Base-by-base conservation (phyloP, 2,329 filamentous ascomycete species). In the Aspergillus fumigatus region DNA sequence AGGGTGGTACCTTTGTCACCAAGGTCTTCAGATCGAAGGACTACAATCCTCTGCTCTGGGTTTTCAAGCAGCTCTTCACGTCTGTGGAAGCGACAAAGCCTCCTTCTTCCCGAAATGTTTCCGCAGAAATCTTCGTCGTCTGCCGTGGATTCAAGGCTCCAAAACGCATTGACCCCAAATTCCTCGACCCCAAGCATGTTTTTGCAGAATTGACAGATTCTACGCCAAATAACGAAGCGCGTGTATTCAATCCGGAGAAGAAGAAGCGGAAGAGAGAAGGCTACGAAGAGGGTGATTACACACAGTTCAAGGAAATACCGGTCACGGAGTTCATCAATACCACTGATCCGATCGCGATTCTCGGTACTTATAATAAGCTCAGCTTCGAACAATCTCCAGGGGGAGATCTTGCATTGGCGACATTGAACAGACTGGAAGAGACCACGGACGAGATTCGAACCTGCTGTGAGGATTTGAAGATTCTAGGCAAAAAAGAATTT, bases 41-140 rank as follows among this genome's bases (percentile, higher is more conserved):
- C 72, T 97, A 96, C 79, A 97, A 97, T 72, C 88, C 91, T 57
- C 77, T 99, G 48, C 82, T 97, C 50, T 99, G 94, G 94, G 92
- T 97, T 35, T 92, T 97, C 79, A 96, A 96, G 72, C 94, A 99
- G 74, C 82, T 99, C 0, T 99, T 99, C 78, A 83, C 83, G 50
- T 95, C 94, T 64, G 94, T 99, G 61, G 93, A 99, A 72, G 93
- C 95, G 50, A 99, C 94, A 4, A 99, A 99, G 75, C 94, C 94
- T 3, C 94, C 94, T 0, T 96, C 92, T 0, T 96, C 91, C 8
- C 84, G 94, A 79, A 97, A 96, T 68, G 93, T 99, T 52, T 97
- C 92, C 7, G 94, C 94, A 63, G 94, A 99, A 80, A 97, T 97
- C 43, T 99, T 99, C 79, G 93, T 97, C 62, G 94, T 99, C 35